Conservation (phyloP, 129 eudicot species). For the carrot (Daucus carota) region DNA sequence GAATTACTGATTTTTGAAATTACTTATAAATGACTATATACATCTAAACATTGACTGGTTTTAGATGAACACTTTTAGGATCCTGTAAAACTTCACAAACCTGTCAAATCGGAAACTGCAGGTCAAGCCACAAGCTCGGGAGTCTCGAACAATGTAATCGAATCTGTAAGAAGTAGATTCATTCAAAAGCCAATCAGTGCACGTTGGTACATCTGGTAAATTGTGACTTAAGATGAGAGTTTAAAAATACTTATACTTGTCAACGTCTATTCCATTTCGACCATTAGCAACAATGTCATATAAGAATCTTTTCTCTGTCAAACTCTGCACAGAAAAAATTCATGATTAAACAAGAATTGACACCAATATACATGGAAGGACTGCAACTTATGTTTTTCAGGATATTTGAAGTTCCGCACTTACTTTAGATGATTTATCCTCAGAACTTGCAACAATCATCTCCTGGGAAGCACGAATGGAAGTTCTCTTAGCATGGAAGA, state of each 20-base stretch:
- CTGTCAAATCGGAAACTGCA: slow-evolving; percentile 75
- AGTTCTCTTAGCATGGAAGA: not conserved
- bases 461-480: slow-evolving; percentile 39
- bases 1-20: not conserved
- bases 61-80: not conserved
- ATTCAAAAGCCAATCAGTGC: not conserved
- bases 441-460: slow-evolving; percentile 70
- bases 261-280: slow-evolving; percentile 95
- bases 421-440: slow-evolving; percentile 36
- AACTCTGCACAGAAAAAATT: slow-evolving; percentile 32
- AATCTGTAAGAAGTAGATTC: slow-evolving; percentile 40
- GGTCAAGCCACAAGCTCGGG: slow-evolving; percentile 85
- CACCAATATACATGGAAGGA: not conserved
- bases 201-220: not conserved
- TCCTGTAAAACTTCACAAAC: slow-evolving; percentile 22
- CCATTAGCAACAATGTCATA: slow-evolving; percentile 98
- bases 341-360: not conserved
- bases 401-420: slow-evolving; percentile 18
- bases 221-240: slow-evolving; percentile 13
- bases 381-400: not conserved
- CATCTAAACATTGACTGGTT: not conserved
- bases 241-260: slow-evolving; percentile 44
- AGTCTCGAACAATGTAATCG: slow-evolving; percentile 86
- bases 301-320: slow-evolving; percentile 70
- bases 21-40: not conserved